Percentiles rank a stretch among this genome's conserved stretches.
phyloP scores from a whole-genome alignment of 192 early-diverging fungal species.

The Lunasporangiospora selenospora region DNA sequence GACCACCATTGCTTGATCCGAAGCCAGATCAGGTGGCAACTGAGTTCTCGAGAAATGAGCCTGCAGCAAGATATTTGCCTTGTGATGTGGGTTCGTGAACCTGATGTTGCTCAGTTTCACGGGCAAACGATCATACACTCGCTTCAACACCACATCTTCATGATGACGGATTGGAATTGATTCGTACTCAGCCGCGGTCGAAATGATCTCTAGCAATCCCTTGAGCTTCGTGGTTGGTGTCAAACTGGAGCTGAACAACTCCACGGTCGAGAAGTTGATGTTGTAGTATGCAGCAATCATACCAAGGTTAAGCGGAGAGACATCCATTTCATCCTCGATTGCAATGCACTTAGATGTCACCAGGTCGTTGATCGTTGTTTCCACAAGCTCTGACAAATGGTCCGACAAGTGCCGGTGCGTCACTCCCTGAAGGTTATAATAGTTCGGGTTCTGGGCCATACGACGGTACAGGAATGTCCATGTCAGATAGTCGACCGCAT shows the following conservation, averaged over 20 bases:
- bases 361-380: constrained; percentile 88
- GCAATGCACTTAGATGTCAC: constrained; percentile 85
- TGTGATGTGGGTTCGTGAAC: constrained; percentile 90
- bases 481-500: constrained; percentile 98
- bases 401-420: constrained; percentile 90
- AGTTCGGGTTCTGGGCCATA: constrained; percentile 97
- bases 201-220: constrained; percentile 92
- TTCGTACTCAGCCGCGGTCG: constrained; percentile 94
- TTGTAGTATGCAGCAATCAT: constrained; percentile 99
- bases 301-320: constrained; percentile 88
- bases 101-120: constrained; percentile 73
- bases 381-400: constrained; percentile 94
- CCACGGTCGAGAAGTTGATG: constrained; percentile 93
- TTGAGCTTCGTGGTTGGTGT: constrained; percentile 86
- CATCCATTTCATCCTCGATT: constrained; percentile 74
- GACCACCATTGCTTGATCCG: constrained; percentile 79
- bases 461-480: constrained; percentile 99
- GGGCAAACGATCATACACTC: constrained; percentile 84
- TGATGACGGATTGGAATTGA: constrained; percentile 92
- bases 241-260: constrained; percentile 91
- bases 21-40: constrained; percentile 89
- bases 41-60: constrained; percentile 92
- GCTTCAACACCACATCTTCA: constrained; percentile 82
- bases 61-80: constrained; percentile 93
- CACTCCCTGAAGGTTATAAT: constrained; percentile 89